Percentiles rank a stretch among this genome's conserved stretches.
Conservation (phyloP, 106 monocot species). For the Platanthera zijinensis region DNA sequence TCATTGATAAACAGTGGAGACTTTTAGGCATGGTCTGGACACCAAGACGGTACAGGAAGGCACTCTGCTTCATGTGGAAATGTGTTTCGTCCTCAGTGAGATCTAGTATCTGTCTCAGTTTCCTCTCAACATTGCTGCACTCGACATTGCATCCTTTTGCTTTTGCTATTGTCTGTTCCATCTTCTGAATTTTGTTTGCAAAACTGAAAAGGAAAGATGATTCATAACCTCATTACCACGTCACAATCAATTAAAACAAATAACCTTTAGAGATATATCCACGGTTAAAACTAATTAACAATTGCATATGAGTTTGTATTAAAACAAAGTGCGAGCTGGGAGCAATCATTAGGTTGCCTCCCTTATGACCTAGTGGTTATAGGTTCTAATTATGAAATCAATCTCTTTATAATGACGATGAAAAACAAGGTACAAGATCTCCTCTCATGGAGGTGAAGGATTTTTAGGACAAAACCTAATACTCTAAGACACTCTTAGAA, state of each 20-base stretch:
- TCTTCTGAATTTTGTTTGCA: constrained; percentile 36
- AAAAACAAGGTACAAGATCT: too few relatives aligned
- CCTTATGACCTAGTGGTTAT: not conserved
- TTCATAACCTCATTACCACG: not conserved
- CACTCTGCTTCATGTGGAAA: constrained; percentile 71
- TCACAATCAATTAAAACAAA: constrained; percentile 1
- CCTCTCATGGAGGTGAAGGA: too few relatives aligned
- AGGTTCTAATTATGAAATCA: not conserved
- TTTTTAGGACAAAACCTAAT: too few relatives aligned
- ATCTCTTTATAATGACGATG: not conserved
- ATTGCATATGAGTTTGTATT: not conserved
- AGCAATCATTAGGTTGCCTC: not conserved
- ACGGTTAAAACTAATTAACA: not conserved
- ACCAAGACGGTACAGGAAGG: constrained; percentile 60
- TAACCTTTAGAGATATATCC: not conserved
- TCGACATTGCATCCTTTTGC: constrained; percentile 42
- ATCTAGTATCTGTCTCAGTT: constrained; percentile 56
- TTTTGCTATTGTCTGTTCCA: constrained; percentile 44
- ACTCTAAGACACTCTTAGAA: too few relatives aligned
- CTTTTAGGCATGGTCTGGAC: constrained; percentile 64
- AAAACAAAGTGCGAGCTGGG: not conserved
- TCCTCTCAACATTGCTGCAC: constrained; percentile 56
- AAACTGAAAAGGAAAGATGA: constrained; percentile 20
- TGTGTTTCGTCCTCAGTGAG: constrained; percentile 60
- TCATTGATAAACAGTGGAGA: constrained; percentile 56